Conservation (phyloP, 495 filamentous ascomycete species). For the Schizothecium vesticola region DNA sequence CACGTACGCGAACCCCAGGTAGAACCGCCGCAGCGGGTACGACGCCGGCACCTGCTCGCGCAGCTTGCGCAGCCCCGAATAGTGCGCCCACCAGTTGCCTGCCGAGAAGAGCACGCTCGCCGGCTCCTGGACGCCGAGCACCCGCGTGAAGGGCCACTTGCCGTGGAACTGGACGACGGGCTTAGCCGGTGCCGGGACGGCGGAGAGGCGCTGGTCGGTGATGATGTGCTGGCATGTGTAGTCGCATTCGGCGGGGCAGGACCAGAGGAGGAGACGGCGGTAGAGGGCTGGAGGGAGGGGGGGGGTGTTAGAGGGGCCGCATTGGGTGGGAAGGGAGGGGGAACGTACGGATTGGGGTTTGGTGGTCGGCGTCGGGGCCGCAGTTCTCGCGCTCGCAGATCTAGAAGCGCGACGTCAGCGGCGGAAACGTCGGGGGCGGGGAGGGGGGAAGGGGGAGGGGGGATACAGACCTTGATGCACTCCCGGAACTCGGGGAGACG, state of each 20-base stretch:
- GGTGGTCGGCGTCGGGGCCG: slow-evolving; percentile 34
- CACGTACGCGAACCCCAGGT: slow-evolving; percentile 73
- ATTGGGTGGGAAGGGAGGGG: background rate
- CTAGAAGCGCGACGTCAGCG: slow-evolving; percentile 41
- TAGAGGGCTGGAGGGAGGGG: slow-evolving; percentile 47
- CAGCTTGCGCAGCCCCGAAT: slow-evolving; percentile 66
- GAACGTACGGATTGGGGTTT: slow-evolving; percentile 50
- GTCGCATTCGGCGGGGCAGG: slow-evolving; percentile 89
- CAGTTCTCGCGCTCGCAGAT: slow-evolving; percentile 81
- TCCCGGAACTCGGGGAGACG: slow-evolving; percentile 80
- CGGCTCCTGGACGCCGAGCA: slow-evolving; percentile 91
- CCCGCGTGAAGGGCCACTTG: slow-evolving; percentile 95
- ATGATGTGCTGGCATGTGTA: slow-evolving; percentile 96
- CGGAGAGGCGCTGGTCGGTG: slow-evolving; percentile 64
- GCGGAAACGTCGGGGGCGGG: background rate
- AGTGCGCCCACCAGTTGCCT: slow-evolving; percentile 85
- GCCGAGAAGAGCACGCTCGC: slow-evolving; percentile 89
- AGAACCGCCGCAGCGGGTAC: slow-evolving; percentile 77
- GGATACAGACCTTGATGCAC: slow-evolving; percentile 68
- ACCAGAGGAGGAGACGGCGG: slow-evolving; percentile 68
- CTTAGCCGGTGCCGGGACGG: slow-evolving; percentile 34
- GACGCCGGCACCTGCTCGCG: slow-evolving; percentile 59
- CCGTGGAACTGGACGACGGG: slow-evolving; percentile 91
- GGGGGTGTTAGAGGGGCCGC: background rate
- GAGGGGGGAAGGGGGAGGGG: background rate